Conservation (phyloP, 768 basidiomycete species). For the Amanita polypyramis region DNA sequence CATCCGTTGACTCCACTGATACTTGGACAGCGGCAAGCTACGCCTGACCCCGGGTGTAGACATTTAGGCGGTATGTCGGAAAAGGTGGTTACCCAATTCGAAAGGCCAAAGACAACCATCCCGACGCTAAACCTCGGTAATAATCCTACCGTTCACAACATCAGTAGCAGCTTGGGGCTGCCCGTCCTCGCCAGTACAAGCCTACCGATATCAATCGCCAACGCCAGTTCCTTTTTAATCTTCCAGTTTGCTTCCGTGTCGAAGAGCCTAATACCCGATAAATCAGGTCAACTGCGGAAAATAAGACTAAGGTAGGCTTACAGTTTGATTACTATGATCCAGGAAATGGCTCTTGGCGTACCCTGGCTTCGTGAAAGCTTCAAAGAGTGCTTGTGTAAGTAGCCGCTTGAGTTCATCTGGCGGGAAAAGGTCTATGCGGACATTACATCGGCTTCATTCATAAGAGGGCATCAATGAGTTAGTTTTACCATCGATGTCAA, state of each 20-base stretch:
- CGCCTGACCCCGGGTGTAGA: too few species aligned
- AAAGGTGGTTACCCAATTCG: too few species aligned
- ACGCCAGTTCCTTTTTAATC: slow-evolving; percentile 70
- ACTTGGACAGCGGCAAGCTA: too few species aligned
- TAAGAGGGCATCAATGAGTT: background rate
- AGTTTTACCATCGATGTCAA: slow-evolving; percentile 24
- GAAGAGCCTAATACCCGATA: slow-evolving; percentile 50
- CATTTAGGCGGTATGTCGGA: too few species aligned
- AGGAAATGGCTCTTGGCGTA: slow-evolving; percentile 94
- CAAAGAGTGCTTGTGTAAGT: slow-evolving; percentile 70
- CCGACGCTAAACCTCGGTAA: too few species aligned
- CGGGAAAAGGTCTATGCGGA: slow-evolving; percentile 52
- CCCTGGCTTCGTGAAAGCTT: slow-evolving; percentile 88
- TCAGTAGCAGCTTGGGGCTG: background rate
- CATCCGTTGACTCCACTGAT: too few species aligned
- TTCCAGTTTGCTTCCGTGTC: slow-evolving; percentile 74
- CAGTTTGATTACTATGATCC: slow-evolving; percentile 86
- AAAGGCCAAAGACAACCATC: too few species aligned
- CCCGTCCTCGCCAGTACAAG: background rate
- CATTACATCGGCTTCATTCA: background rate
- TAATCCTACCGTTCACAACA: slow-evolving; percentile 2
- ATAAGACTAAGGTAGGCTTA: slow-evolving; percentile 23
- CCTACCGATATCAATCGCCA: slow-evolving; percentile 32
- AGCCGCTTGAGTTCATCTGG: slow-evolving; percentile 60
- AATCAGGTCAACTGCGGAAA: background rate